Evolutionary conservation across 441 rosid species (phyloP), one percentile per base, ranked within the genome.

Genomic region (Populus hybrid): DNA sequence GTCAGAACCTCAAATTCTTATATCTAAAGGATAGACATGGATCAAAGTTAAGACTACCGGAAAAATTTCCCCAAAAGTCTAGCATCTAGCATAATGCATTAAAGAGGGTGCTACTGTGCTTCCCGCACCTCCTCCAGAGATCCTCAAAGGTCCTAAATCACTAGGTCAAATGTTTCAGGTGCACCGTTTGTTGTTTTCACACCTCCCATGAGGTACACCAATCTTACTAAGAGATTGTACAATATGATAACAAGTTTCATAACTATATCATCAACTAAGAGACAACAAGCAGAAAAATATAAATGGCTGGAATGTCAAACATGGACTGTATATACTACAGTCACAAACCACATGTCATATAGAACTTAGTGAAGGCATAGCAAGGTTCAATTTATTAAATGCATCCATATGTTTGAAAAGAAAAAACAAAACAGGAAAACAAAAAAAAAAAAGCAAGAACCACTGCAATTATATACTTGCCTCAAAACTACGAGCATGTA

Each of bases 401-500:
- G 57, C 57, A 2, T 46, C 20, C 57, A 14, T 46, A 2, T 14
- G 57, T 2, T 46, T 46, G 20, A 46, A 14, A 46, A 46, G 57
- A 46, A 46, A 14, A 46, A 46, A 46, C 1, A 40, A 40, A 40
- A 40, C 12, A 38, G 5, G 24, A 54, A 5, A 3, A 40, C n/a
- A n/a, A n/a, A 72, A 66, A n/a, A 12, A n/a, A 12, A 14, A 21
- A 23, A 34, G 5, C 26, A 36, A 28, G n/a, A 73, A 10, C 23
- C 64, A 36, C 10, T 28, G 34, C 30, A 50, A 71, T 70, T 16
- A 59, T 21, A 30, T 79, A 79, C 85, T 84, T 83, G 77, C 85
- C 86, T 84, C 75, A 82, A 84, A 85, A 85, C 75, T 70, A 75
- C 42, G 34, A 74, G 83, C 73, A 79, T 79, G 75, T 65, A 57